These are phyloP conservation scores for Fusarium palustre DNA, from an alignment of 2,329 filamentous ascomycete species.

Conservation along the genomic window DNA sequence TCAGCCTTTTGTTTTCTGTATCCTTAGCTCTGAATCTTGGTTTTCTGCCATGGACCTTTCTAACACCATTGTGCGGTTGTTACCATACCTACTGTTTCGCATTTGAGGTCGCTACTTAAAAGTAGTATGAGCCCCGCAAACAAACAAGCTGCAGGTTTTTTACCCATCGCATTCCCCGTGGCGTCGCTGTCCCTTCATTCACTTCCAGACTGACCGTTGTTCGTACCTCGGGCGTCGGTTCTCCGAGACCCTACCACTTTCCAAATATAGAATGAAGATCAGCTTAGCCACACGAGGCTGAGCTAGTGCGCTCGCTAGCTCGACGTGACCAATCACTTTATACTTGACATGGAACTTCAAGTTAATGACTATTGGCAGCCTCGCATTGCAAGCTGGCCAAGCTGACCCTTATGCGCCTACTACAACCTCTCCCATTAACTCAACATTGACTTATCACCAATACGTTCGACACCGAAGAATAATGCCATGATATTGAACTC, in stretches of 20 bases:
- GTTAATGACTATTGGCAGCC: constrained; percentile 35
- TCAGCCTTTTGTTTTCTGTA: not conserved
- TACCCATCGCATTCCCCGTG: constrained; percentile 6
- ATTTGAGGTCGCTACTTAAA: not conserved
- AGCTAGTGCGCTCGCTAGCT: not conserved
- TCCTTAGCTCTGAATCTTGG: not conserved
- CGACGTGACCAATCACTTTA: constrained; percentile 33
- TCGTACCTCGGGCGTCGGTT: constrained; percentile 11
- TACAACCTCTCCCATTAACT: constrained; percentile 33
- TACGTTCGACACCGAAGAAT: constrained; percentile 10
- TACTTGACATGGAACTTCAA: constrained; percentile 8
- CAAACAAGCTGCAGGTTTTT: constrained; percentile 20
- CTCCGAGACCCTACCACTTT: constrained; percentile 16
- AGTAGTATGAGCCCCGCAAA: not conserved
- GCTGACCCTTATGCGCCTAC: constrained; percentile 36
- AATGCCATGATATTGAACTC: constrained; percentile 28
- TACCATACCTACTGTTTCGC: not conserved
- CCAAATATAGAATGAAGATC: not conserved
- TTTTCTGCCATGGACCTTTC: not conserved
- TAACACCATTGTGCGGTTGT: not conserved
- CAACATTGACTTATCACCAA: constrained; percentile 5
- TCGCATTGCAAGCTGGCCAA: constrained; percentile 48
- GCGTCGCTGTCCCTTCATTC: constrained; percentile 10
- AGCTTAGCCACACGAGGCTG: constrained; percentile 36
- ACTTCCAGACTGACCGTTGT: not conserved